Base-by-base conservation (phyloP, 306 rosid species). In the Argentina anserina region DNA sequence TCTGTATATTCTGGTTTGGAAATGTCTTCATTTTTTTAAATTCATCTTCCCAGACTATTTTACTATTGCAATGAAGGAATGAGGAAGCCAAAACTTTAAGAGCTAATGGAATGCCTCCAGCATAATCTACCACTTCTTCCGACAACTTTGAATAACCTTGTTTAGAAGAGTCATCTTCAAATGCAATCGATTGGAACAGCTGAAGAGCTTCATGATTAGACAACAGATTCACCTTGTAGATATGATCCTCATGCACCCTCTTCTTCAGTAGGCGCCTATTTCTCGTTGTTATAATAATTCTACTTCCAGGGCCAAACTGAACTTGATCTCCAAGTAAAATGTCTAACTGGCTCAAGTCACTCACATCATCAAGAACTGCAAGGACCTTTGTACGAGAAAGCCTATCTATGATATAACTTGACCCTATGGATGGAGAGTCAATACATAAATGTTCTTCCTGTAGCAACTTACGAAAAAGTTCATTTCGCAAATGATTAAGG, bases 41-140 rank as follows among this genome's bases (percentile, higher is more conserved):
- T 25, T 33, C 62, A 9, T 31, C 26, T 26, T 73, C 15, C 76
- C 76, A 73, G 15, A 59, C 60, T 41, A 1, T 25, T 41, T 40
- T 11, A 31, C 18, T 29, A 28, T 60, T 61, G 43, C 63, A 58
- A 6, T 50, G 31, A 25, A 73, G 76, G 60, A 52, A 61, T 1
- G 53, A 47, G 53, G 69, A 39, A 7, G 59, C 69, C 33, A 73
- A 73, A 6, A 73, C 47, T 73, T 61, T 73, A 13, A 73, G 59
- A 15, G 69, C 76, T 37, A 61, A 65, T 26, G 76, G 76, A 49
- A 15, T 66, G 3, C 76, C 53, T 73, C 47, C 53, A 47, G 21
- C 53, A 47, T 47, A 47, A 5, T 17, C 53, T 47, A 47, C 21
- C 53, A 47, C 53, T 3, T 13, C 7, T 13, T 39, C 40, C 6